Base-by-base conservation (phyloP, 805 yeast species). In the Trichomonascus vanleenenianus region DNA sequence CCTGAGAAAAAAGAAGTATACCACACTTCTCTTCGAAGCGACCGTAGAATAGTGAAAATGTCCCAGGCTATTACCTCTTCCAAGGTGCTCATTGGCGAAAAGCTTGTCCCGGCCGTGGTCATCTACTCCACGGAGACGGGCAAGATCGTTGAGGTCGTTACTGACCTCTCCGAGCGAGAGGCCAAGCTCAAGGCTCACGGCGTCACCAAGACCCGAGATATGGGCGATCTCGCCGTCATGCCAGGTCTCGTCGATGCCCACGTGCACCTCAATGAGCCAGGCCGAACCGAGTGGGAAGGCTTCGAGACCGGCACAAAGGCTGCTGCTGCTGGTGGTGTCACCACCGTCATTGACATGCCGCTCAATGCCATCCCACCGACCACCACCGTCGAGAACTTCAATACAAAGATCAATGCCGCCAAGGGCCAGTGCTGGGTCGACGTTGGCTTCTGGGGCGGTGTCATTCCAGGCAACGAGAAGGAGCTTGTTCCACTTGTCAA, bases 211-310 rank as follows among this genome's bases (percentile, higher is more conserved):
- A 40, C 43, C 32, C 19, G 80, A 36, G 71, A 80, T 50, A 79
- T 81, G 3, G 70, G 83, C 2, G 87, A 89, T 0, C 61, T 68
- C 16, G 76, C 75, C 30, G 73, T 89, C 10, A 68, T 91, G 70
- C 97, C 97, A 0, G 97, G 97, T 0, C 72, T 89, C 27, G 94
- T 89, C 3, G 97, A 89, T 59, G 76, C 95, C 3, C 97, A 89
- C 62, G 97, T 89, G 20, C 97, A 89, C 59, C 68, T 89, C 55
- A 91, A 91, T 62, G 97, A 91, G 56, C 97, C 97, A 0, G 97
- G 97, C n/a, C 71, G 97, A 55, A 89, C 97, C 1, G 96, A 88
- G 51, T 89, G 97, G 97, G 97, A 89, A 64, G 97, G 97, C 1
- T 89, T 91, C 61, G 95, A 81, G n/a, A 83, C 95, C 0, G 97